Percentiles rank a stretch among this genome's conserved stretches.
phyloP scores from a whole-genome alignment of 768 basidiomycete genomes.

The Phaeotremella skinneri region DNA sequence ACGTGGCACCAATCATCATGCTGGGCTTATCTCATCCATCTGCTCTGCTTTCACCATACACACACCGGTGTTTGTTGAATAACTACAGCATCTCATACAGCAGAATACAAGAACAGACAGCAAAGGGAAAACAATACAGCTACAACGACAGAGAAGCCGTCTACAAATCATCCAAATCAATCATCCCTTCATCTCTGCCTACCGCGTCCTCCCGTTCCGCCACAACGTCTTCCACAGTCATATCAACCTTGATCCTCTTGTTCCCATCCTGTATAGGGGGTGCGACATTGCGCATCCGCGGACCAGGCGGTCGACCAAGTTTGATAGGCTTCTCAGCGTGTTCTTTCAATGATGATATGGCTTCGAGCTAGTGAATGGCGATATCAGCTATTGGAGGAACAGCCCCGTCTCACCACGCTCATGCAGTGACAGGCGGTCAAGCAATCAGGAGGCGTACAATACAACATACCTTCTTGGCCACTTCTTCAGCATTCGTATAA shows the following conservation, averaged over 20 bases:
- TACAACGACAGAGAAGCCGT: too few relatives aligned
- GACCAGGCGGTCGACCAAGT: constrained; percentile 5
- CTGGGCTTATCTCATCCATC: too few relatives aligned
- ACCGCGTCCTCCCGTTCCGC: constrained; percentile 5
- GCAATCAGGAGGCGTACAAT: neutral
- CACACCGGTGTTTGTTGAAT: too few relatives aligned
- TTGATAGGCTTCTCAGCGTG: neutral
- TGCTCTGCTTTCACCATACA: too few relatives aligned
- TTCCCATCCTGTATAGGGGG: neutral
- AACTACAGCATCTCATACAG: too few relatives aligned
- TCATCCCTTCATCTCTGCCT: constrained; percentile 25
- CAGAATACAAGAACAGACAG: too few relatives aligned
- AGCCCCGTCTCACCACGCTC: neutral
- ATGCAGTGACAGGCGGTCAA: constrained; percentile 4
- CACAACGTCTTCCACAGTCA: neutral
- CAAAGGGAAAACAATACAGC: too few relatives aligned
- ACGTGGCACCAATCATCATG: too few relatives aligned
- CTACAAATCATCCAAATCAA: constrained; percentile 19
- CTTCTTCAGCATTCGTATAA: constrained; percentile 21
- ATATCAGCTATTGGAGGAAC: neutral
- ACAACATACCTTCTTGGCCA: constrained; percentile 22
- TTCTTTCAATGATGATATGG: constrained; percentile 13
- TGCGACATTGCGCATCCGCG: constrained; percentile 7
- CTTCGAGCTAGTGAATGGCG: constrained; percentile 13
- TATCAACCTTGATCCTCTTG: neutral